These are phyloP conservation scores for Rhizopogon vesiculosus DNA, from an alignment of 768 basidiomycete genomes.

Conservation along the genomic window DNA sequence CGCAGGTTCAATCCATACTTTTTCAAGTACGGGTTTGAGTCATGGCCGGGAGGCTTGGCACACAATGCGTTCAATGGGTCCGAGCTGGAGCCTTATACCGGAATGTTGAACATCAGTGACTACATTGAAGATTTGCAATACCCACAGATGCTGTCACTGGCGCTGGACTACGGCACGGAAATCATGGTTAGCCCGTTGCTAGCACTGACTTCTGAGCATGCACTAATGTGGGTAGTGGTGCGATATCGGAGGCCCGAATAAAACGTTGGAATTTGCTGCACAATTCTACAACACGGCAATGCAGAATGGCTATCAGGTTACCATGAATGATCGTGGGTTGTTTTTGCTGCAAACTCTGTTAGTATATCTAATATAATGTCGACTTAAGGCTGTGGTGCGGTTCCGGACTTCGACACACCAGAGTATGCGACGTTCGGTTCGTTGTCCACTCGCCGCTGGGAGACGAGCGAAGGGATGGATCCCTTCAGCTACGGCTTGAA, in stretches of 20 bases:
- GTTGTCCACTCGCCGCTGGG: slow-evolving; percentile 47
- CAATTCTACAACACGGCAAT: slow-evolving; percentile 41
- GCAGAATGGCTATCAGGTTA: slow-evolving; percentile 40
- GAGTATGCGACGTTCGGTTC: slow-evolving; percentile 47
- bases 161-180: slow-evolving; percentile 42
- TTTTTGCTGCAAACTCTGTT: background rate
- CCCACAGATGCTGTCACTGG: slow-evolving; percentile 48
- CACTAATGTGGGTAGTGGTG: slow-evolving; percentile 39
- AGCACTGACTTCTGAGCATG: background rate
- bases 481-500: slow-evolving; percentile 48
- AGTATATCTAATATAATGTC: background rate
- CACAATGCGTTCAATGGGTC: slow-evolving; percentile 44
- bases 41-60: slow-evolving; percentile 53
- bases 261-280: slow-evolving; percentile 39
- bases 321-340: slow-evolving; percentile 37
- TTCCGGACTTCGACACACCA: slow-evolving; percentile 52
- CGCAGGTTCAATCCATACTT: slow-evolving; percentile 52
- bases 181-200: slow-evolving; percentile 40
- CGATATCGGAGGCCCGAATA: slow-evolving; percentile 51
- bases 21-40: slow-evolving; percentile 42
- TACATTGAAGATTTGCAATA: slow-evolving; percentile 47
- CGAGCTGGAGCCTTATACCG: slow-evolving; percentile 50
- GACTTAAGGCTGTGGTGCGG: slow-evolving; percentile 39
- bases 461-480: slow-evolving; percentile 56
- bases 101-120: slow-evolving; percentile 42